Evolutionary conservation across 768 basidiomycete species (phyloP).

Genomic region (Pleurotus tuoliensis): DNA sequence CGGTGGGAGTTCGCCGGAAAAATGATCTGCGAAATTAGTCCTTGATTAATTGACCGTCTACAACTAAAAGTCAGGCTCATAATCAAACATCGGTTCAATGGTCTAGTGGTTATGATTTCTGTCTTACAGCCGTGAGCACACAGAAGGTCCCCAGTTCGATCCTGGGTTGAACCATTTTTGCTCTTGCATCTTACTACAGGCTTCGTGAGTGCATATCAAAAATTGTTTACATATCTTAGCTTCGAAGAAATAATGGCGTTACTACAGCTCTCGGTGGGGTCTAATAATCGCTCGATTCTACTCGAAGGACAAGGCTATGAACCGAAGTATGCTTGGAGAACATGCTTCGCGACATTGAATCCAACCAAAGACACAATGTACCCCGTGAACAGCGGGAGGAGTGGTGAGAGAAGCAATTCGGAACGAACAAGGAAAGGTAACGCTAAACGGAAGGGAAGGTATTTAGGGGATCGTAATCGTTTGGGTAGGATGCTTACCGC

Average conservation of each 20-base stretch:
- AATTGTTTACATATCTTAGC: no score
- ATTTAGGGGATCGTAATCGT: no score
- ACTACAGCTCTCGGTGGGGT: background rate
- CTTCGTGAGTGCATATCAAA: no score
- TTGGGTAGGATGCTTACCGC: conserved; percentile 40
- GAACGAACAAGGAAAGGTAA: conserved; percentile 92
- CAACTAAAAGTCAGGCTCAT: no score
- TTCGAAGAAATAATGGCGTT: background rate
- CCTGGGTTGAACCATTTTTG: conserved; percentile 41
- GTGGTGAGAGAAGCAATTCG: conserved; percentile 85
- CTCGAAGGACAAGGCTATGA: conserved; percentile 18
- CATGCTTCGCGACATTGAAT: conserved; percentile 84
- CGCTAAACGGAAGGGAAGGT: conserved; percentile 39
- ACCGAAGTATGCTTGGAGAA: conserved; percentile 79
- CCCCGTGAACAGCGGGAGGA: conserved; percentile 81
- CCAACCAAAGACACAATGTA: conserved; percentile 87
- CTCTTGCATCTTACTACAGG: background rate
- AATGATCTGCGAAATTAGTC: background rate
- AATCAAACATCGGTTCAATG: conserved; percentile 39
- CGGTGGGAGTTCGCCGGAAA: background rate
- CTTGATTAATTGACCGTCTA: no score
- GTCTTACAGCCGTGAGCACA: conserved; percentile 24
- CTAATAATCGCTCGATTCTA: background rate
- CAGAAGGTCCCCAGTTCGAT: conserved; percentile 36
- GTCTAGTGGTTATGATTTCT: conserved; percentile 49